These are phyloP conservation scores for Hypoxylon fuscum DNA, from an alignment of 495 filamentous ascomycete species.

Conservation along the genomic window DNA sequence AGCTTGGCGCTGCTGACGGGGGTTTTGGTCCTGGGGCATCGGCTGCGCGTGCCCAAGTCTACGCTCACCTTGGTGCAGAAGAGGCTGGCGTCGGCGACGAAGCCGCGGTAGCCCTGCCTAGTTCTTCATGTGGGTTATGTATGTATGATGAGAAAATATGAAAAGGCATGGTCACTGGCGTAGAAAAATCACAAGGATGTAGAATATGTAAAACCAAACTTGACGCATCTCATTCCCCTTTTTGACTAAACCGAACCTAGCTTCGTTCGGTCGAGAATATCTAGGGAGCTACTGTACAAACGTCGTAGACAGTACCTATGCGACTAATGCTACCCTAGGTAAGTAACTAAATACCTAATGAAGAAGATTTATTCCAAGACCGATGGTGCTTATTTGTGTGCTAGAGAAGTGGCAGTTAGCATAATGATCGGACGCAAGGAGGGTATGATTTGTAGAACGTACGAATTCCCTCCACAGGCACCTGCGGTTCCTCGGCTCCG, in stretches of 20 bases:
- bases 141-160: no score
- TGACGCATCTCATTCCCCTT: constrained; percentile 7
- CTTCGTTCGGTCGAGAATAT: constrained; percentile 4
- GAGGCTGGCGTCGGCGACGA: constrained; percentile 35
- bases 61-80: constrained; percentile 57
- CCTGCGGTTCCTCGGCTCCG: constrained; percentile 28
- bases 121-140: neutral
- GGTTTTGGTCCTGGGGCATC: constrained; percentile 74
- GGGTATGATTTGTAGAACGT: neutral
- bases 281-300: constrained; percentile 19
- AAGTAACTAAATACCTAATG: neutral
- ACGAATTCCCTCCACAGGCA: constrained; percentile 34
- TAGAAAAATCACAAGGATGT: constrained; percentile 35
- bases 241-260: constrained; percentile 6
- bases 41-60: constrained; percentile 60
- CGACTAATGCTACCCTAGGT: constrained; percentile 1
- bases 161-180: constrained; percentile 11
- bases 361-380: neutral
- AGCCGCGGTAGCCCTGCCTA: constrained; percentile 20
- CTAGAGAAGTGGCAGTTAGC: constrained; percentile 8
- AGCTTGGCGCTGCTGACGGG: constrained; percentile 85
- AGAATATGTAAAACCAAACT: constrained; percentile 28
- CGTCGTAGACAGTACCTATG: constrained; percentile 20
- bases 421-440: neutral
- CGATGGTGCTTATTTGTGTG: constrained; percentile 27